Conservation (phyloP, 169 alveolate genomes). For the Eimeria necatrix region DNA sequence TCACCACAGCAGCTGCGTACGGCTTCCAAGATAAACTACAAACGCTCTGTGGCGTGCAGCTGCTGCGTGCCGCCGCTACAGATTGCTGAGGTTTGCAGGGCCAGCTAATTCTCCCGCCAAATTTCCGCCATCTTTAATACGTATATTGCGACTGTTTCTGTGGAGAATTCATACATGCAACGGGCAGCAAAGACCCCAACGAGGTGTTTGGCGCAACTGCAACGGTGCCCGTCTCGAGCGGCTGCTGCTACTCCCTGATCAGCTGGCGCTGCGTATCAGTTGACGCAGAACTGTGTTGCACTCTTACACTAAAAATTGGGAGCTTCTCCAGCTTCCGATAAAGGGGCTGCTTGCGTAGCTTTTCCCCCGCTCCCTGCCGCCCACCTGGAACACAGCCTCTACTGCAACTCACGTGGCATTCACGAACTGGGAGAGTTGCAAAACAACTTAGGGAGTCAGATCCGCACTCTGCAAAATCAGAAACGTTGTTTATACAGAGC, state of each 20-base stretch:
- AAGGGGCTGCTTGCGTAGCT: conserved; percentile 31
- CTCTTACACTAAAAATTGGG: background rate
- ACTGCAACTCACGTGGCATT: background rate
- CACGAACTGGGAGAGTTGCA: conserved; percentile 19
- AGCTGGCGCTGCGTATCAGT: conserved; percentile 68
- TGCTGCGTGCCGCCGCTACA: conserved; percentile 71
- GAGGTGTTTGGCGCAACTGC: conserved; percentile 5
- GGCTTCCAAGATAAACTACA: conserved; percentile 18
- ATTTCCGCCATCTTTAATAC: background rate
- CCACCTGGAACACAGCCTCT: background rate
- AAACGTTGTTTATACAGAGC: background rate
- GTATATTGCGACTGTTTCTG: background rate
- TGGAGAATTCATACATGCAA: background rate
- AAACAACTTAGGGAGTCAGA: conserved; percentile 4
- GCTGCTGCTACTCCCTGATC: conserved; percentile 56
- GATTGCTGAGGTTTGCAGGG: conserved; percentile 57
- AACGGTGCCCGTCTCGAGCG: conserved; percentile 64
- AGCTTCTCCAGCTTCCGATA: background rate
- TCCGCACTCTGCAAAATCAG: background rate
- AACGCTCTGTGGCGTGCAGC: conserved; percentile 76
- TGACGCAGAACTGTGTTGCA: background rate
- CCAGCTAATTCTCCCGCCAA: background rate
- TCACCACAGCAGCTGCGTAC: conserved; percentile 9
- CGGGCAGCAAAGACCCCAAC: conserved; percentile 40
- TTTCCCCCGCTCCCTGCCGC: background rate